Base-by-base conservation (phyloP, 495 filamentous ascomycete genomes). In the Friedmanniomyces endolithicus region DNA sequence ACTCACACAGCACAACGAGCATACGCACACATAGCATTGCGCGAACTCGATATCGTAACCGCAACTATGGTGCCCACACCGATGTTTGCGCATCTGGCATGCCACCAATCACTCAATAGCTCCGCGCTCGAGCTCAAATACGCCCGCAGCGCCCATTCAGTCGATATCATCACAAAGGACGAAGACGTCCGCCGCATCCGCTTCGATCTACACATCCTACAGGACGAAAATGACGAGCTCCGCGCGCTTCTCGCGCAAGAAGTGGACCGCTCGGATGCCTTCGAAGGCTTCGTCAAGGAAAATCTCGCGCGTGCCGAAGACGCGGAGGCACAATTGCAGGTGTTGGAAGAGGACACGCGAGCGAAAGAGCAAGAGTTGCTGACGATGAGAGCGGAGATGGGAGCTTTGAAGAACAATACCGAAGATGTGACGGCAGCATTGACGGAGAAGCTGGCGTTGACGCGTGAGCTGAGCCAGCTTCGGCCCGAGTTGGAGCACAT, bases 401-500 rank as follows among this genome's bases (percentile, higher is more conserved):
- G 74, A 27, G 75, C 82, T 0, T 70, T 87, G 65, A 78, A 78
- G 54, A 69, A 70, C 55, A 71, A 82, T 33, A 76, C 79, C 0
- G 78, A 80, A 40, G 82, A 85, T 61, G 81, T 83, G 3, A 77
- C 81, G 29, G 85, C 83, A 48, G 48, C 89, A 6, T 71, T 90
- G 46, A 77, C 83, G 11, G 88, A 92, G 58, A 95, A 94, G 62
- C 69, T 85, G 11, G 75, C 78, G 1, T 73, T 96, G 19, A 72
- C 78, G 19, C 81, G 84, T 34, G 86, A 94, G 61, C 64, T 95
- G 9, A 73, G 81, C 23, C 70, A 72, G 23, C 62, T 90, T 43
- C 85, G 83, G 60, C 81, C 83, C 33, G 89, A 95, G 64, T 58
- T 94, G 8, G 87, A 94, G 50, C 82, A 87, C 62, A 72, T 94